These are phyloP conservation scores for Yarrowia keelungensis DNA, from an alignment of 805 yeast genomes.

Conservation along the genomic window DNA sequence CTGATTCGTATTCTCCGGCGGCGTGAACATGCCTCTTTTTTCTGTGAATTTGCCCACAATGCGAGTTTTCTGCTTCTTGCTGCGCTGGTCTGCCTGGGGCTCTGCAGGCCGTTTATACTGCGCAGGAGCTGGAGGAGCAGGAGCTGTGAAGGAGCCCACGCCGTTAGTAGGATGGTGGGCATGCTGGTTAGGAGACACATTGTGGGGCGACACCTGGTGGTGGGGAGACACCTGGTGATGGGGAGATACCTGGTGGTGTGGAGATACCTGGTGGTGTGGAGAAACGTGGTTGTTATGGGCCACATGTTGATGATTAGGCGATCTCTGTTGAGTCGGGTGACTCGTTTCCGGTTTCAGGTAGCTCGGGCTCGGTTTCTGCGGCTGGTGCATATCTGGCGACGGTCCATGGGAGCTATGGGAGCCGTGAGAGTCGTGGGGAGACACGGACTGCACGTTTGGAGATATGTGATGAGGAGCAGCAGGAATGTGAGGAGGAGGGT, in stretches of 20 bases:
- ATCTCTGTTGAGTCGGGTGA: not conserved
- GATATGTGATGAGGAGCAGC: not conserved
- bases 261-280: constrained; percentile 8
- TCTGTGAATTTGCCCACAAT: constrained; percentile 28
- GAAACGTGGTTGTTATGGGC: constrained; percentile 5
- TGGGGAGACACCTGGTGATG: constrained; percentile 1
- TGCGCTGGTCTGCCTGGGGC: not conserved
- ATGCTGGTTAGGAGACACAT: constrained; percentile 1
- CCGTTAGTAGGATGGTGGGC: not conserved
- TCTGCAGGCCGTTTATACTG: constrained; percentile 8
- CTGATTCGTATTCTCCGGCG: constrained; percentile 23
- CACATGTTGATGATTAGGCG: constrained; percentile 4
- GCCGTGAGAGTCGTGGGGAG: constrained; percentile 7
- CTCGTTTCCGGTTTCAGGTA: not conserved
- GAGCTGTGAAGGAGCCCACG: not conserved
- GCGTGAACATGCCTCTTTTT: constrained; percentile 4
- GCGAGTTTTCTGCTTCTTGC: constrained; percentile 27
- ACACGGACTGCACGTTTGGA: constrained; percentile 16
- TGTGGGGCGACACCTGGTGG: constrained; percentile 2
- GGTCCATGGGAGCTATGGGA: constrained; percentile 1
- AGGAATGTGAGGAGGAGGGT: not conserved
- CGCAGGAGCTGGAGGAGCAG: constrained; percentile 1
- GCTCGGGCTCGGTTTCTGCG: not conserved
- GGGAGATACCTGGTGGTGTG: constrained; percentile 1
- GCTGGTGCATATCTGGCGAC: constrained; percentile 10